Evolutionary conservation across 805 yeast species (phyloP), one percentile per base, ranked within the genome.

Genomic region (Kluyveromyces dobzhanskii): DNA sequence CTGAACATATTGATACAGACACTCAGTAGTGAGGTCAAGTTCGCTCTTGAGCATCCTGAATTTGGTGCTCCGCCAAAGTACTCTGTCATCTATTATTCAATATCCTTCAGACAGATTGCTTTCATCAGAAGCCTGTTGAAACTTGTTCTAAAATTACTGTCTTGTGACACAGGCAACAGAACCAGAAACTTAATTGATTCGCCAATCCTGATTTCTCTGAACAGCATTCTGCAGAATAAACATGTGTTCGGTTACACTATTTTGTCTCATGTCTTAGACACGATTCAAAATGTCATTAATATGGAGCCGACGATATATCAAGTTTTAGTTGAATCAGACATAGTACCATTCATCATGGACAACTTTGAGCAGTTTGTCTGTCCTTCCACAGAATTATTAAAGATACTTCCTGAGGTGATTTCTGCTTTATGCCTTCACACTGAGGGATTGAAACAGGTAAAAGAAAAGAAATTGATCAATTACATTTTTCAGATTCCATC

Each of bases 261-360:
- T 11, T 57, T 84, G 11, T 66, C 84, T 0, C 66, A 74, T 17
- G 71, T 84, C 0, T 56, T 88, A 27, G 80, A 76, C 44, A 72
- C 80, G 10, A 69, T 86, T 16, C 72, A 80, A 30, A 71, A 72
- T 10, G 84, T 86, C 43, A 77, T 88, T 21, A 90, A 88, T 54
- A 83, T 81, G 47, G 97, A 90, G 51, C 96, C 97, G 7, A 86
- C 96, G 0, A 85, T 95, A 3, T 88, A 72, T 51, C 71, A 82
- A 2, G 78, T 88, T 30, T 67, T 88, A 47, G 78, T 75, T 30
- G 97, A 88, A 56, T 80, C 94, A 0, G 74, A 76, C 0, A 75
- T 84, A 1, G 75, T 88, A 27, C 81, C 80, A 34, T 64, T 75
- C 2, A 69, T 87, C 27, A 57, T 87, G 36, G 69, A 70, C 9